Evolutionary conservation across 1,284 basidiomycete genomes (phyloP).

Genomic region (Erythrobasidium hasegawianum): DNA sequence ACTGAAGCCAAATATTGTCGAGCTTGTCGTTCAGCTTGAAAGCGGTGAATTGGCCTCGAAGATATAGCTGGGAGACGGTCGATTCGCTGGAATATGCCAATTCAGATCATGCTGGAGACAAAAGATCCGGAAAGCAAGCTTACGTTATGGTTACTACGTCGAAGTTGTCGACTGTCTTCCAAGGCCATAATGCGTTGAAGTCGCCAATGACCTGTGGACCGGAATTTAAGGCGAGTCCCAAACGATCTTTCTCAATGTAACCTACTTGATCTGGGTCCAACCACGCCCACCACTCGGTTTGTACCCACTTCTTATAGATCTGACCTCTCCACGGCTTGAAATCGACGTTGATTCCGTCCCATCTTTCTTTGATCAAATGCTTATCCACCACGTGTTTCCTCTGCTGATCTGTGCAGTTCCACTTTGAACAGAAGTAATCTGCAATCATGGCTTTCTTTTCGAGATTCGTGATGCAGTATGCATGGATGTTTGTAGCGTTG

Average conservation of each 20-base stretch:
- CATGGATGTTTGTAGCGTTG: constrained; percentile 19
- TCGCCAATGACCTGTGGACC: constrained; percentile 16
- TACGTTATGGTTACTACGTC: constrained; percentile 14
- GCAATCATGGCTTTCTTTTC: constrained; percentile 9
- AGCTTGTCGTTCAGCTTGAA: constrained; percentile 15
- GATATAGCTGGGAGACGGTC: constrained; percentile 13
- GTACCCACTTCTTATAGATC: constrained; percentile 18
- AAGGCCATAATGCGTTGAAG: constrained; percentile 28
- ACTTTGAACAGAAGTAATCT: constrained; percentile 14
- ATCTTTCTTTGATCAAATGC: constrained; percentile 7
- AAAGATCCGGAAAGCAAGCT: neutral
- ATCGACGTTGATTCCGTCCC: constrained; percentile 27
- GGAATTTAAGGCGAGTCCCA: too few relatives aligned
- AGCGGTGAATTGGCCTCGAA: constrained; percentile 27
- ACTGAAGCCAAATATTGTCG: constrained; percentile 22
- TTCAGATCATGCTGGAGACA: neutral
- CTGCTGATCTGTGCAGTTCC: constrained; percentile 21
- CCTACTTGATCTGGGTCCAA: neutral
- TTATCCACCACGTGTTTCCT: constrained; percentile 6
- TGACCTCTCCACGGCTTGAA: constrained; percentile 23
- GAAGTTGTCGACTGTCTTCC: constrained; percentile 23
- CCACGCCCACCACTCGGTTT: constrained; percentile 33
- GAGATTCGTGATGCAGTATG: constrained; percentile 10
- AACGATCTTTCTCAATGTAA: too few relatives aligned
- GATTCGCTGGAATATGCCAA: constrained; percentile 2